Base-by-base conservation (phyloP, 768 basidiomycete species). In the Lactifluus echinatus region DNA sequence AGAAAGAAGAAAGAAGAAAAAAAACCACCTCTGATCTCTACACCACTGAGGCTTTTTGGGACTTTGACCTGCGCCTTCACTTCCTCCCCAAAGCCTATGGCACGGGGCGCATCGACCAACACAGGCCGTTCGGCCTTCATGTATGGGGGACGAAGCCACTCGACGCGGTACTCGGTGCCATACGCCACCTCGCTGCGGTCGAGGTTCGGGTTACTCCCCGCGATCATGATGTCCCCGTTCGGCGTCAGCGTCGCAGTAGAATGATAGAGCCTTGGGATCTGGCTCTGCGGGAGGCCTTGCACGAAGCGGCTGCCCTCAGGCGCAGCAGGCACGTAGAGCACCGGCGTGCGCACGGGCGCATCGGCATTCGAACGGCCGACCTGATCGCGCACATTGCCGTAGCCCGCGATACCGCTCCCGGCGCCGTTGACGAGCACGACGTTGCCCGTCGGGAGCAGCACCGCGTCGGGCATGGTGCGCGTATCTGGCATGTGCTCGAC, bases 81-180 rank as follows among this genome's bases (percentile, higher is more conserved):
- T 29, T 66, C 71, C 64, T 79, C 63, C 57, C 76, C 74, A 67
- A 80, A 81, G 6, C 67, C 65, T 15, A 87, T 64, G 34, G 64
- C 67, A 29, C 67, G 64, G 1, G 78, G 69, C 12, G 64, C 57
- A 19, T 40, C 39, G 4, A 67, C 75, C 47, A 70, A n/a, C n/a
- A n/a, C 66, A 5, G 87, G 93, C 33, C 91, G 78, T 12, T 76
- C 66, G 63, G 70, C 70, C 24, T 70, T 67, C 81, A 89, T 83
- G 66, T 95, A 98, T 26, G 87, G 85, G 0, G 95, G 94, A 52
- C 76, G 77, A 62, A 95, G 75, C 78, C 85, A 84, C 67, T 96
- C 93, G 31, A 92, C 87, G 49, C 91, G 77, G 68, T 94, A 95
- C 68, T 95, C 90, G 17, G 91, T 92, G 29, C 84, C 83, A 66